Evolutionary conservation across 2,329 filamentous ascomycete genomes (phyloP), one percentile per base, ranked within the genome.

Genomic region (Aaosphaeria pasadenensis): DNA sequence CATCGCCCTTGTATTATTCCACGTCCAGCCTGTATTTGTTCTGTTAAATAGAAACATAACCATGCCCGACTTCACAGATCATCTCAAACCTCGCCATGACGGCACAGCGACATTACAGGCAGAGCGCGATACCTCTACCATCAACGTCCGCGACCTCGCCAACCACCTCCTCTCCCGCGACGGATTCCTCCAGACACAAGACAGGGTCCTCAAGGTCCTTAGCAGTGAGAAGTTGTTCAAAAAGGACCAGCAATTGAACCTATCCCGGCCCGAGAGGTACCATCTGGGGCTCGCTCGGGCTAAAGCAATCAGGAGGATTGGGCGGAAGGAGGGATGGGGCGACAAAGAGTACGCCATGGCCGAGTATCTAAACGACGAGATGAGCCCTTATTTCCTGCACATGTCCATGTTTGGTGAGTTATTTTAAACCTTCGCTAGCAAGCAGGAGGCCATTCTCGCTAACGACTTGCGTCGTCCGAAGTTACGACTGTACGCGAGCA

Each of bases 301-400:
- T 46, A 81, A 81, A 60, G 71, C 73, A 38, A 67, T 80, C 4
- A 70, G 76, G 38, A 69, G 77, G 42, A 60, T 78, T 24, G 66
- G 67, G 6, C 69, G 74, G 43, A 69, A 75, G 49, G 66, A 78
- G 57, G 59, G 63, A 38, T 80, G 78, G 78, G 70, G 72, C 50
- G 57, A 68, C 30, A 74, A 77, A n/a, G 77, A 80, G 49, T 74
- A 75, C 48, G 67, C 69, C 43, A 79, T 80, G 73, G 74, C 74
- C 0, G 73, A 74, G 53, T 79, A 80, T 55, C 67, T 81, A 7
- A 73, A 74, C 39, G 77, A 81, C 49, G 77, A 81, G 59, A 77
- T 80, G 52, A 75, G 71, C 35, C 77, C 77, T 4, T 81, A 77
- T 56, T 73, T 75, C 59, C 67, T 82, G 39, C 77, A 80, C 46